Evolutionary conservation across 2,329 filamentous ascomycete species (phyloP).

Genomic region (Fusarium redolens): DNA sequence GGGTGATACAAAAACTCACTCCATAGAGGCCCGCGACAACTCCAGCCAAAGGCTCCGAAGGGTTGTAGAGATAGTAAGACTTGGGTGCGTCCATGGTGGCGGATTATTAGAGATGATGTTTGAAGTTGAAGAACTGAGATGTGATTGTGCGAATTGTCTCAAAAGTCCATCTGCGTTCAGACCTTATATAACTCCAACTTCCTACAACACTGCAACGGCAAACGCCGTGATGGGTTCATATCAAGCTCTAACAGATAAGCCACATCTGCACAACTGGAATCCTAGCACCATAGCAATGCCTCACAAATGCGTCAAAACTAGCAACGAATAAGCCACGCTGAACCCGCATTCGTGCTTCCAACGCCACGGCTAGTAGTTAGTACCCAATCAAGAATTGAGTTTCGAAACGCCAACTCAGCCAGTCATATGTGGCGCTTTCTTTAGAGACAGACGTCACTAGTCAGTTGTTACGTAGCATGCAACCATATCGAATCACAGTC

Average conservation of each 20-base stretch:
- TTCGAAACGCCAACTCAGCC: neutral
- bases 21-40: conserved; percentile 34
- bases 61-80: conserved; percentile 34
- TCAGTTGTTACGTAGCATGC: neutral
- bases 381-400: neutral
- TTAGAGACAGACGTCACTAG: neutral
- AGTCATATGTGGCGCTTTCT: conserved; percentile 14
- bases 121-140: neutral
- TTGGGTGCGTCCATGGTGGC: conserved; percentile 10
- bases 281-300: conserved; percentile 5
- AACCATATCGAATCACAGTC: conserved; percentile 1
- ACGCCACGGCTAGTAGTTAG: neutral
- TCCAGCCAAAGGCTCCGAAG: conserved; percentile 30
- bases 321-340: neutral
- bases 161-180: too few relatives aligned
- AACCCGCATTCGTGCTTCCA: neutral
- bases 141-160: neutral
- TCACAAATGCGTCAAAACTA: neutral
- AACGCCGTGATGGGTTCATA: neutral
- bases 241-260: neutral
- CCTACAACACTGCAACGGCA: neutral
- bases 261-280: conserved; percentile 9
- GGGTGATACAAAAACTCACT: conserved; percentile 22
- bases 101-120: neutral
- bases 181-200: conserved; percentile 1